Percentiles rank a stretch among this genome's conserved stretches.
Conservation (phyloP, 495 filamentous ascomycete species). For the Mytilinidion resinicola region DNA sequence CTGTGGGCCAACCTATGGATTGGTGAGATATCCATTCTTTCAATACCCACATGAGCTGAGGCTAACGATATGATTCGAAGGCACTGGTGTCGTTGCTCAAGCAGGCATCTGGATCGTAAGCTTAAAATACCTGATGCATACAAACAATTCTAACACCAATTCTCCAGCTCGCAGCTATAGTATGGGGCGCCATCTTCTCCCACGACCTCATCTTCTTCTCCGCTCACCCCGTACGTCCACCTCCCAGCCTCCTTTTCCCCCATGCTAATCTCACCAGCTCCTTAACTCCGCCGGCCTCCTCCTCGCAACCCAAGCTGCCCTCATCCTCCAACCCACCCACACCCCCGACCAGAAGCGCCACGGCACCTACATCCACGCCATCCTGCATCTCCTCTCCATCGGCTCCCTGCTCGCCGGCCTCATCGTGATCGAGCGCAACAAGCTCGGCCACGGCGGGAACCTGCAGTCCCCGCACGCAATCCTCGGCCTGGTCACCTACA, state of each 20-base stretch:
- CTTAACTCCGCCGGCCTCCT: conserved; percentile 71
- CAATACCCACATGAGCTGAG: background rate
- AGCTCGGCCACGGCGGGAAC: conserved; percentile 56
- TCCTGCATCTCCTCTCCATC: conserved; percentile 59
- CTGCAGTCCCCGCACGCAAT: conserved; percentile 75
- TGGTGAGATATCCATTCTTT: conserved; percentile 47
- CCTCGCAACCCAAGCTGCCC: conserved; percentile 67
- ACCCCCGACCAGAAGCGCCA: conserved; percentile 63
- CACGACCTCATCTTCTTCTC: conserved; percentile 67
- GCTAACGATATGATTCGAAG: conserved; percentile 36
- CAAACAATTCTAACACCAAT: background rate
- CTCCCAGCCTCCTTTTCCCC: background rate
- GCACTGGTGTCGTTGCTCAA: conserved; percentile 64
- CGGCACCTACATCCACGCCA: conserved; percentile 64
- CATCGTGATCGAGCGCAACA: conserved; percentile 77
- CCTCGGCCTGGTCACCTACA: conserved; percentile 71
- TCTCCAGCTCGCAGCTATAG: conserved; percentile 56
- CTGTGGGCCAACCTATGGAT: conserved; percentile 68
- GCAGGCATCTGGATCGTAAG: conserved; percentile 60
- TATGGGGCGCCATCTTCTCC: conserved; percentile 70
- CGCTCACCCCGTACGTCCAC: conserved; percentile 63
- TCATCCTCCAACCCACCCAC: conserved; percentile 83
- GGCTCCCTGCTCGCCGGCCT: conserved; percentile 58
- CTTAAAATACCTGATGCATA: background rate
- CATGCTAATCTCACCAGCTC: conserved; percentile 41